These are phyloP conservation scores for Ophiostoma perfectum DNA, from an alignment of 2,329 filamentous ascomycete species.

Conservation along the genomic window DNA sequence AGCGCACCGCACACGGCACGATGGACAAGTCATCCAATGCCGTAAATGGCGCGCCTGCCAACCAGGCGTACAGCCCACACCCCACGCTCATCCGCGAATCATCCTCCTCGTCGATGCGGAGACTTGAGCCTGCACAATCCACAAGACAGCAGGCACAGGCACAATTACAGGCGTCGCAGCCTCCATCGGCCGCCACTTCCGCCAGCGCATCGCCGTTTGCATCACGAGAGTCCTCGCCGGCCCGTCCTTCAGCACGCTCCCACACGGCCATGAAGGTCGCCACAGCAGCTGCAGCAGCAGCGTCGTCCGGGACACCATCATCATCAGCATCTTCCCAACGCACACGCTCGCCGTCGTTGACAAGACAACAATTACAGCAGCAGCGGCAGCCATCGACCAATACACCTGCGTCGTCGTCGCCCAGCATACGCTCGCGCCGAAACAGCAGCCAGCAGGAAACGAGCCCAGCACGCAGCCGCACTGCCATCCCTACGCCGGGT, in stretches of 20 bases:
- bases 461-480: slow-evolving; percentile 50
- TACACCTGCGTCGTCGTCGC: no score
- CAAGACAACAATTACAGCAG: slow-evolving; percentile 37
- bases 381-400: slow-evolving; percentile 58
- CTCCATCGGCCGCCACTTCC: slow-evolving; percentile 31
- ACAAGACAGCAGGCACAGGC: slow-evolving; percentile 20
- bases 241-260: slow-evolving; percentile 36
- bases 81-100: slow-evolving; percentile 31
- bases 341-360: slow-evolving; percentile 25
- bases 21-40: slow-evolving; percentile 37
- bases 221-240: slow-evolving; percentile 46
- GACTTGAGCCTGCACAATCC: slow-evolving; percentile 25
- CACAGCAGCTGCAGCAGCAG: slow-evolving; percentile 31
- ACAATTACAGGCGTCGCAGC: slow-evolving; percentile 15
- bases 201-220: slow-evolving; percentile 32
- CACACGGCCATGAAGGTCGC: slow-evolving; percentile 29
- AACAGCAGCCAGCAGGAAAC: no score
- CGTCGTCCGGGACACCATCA: slow-evolving; percentile 8
- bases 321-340: slow-evolving; percentile 15
- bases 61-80: slow-evolving; percentile 25
- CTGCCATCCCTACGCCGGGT: slow-evolving; percentile 54
- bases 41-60: slow-evolving; percentile 30
- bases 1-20: slow-evolving; percentile 13
- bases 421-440: no score
- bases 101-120: slow-evolving; percentile 27